Conservation (phyloP, 2,329 filamentous ascomycete species). For the Botrytis tulipae region DNA sequence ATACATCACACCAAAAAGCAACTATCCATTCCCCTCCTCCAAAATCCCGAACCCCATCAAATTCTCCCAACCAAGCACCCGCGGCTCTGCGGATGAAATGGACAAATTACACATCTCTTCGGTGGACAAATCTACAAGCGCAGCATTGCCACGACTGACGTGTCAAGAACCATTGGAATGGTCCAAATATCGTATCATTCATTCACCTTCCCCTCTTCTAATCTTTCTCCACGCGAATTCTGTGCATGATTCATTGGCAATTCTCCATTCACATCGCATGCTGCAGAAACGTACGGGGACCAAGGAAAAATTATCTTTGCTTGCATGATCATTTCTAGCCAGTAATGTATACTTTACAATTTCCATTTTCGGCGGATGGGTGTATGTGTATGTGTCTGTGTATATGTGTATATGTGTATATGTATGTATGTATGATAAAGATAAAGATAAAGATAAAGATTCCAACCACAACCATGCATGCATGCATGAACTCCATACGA, state of each 20-base stretch:
- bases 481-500: not conserved
- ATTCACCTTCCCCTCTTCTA: constrained; percentile 20
- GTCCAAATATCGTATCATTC: constrained; percentile 17
- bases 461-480: constrained; percentile 5
- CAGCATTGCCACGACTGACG: constrained; percentile 33
- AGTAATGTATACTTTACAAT: not conserved
- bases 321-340: constrained; percentile 1
- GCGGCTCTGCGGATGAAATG: constrained; percentile 30
- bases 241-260: not conserved
- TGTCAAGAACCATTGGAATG: constrained; percentile 28
- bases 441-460: not conserved
- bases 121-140: constrained; percentile 17
- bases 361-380: not conserved
- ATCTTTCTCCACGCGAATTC: not conserved
- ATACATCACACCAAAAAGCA: not conserved
- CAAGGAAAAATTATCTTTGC: not conserved
- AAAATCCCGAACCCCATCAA: not conserved
- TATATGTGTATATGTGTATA: constrained; percentile 22
- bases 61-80: not conserved
- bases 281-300: not conserved
- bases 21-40: not conserved
- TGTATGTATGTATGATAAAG: constrained; percentile 23
- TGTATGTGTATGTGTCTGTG: constrained; percentile 19
- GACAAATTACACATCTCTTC: not conserved
- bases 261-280: not conserved